Base-by-base conservation (phyloP, 1,139 yeast species). In the Suzukiozyma palmioleophila region DNA sequence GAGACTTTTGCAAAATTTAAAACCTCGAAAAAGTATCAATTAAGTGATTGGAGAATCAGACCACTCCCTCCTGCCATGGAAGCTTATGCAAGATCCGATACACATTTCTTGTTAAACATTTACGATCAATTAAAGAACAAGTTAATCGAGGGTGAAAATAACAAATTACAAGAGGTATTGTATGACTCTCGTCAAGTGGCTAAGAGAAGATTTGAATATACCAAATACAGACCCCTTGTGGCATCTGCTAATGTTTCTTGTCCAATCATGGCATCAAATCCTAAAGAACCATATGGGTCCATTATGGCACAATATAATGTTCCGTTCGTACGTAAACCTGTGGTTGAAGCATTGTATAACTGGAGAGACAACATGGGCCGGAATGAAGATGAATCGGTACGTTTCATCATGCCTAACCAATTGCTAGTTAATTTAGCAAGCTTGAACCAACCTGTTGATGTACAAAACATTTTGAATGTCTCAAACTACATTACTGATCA, bases 11-110 rank as follows among this genome's bases (percentile, higher is more conserved):
- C 95, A 8, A 73, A 78, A 38, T 92, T 92, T 62, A 81, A 81
- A 49, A 90, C 98, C 0, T 86, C 96, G 8, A 94, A 94, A 54
- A 86, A 90, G 60, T 94, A 90, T 60, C 99, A 94, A 61, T 66
- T 92, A 47, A 96, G 97, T 0, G 99, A 92, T 60, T 92, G 99
- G 99, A 77, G 99, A 59, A 66, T 84, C 4, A 74, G 99, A 50
- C 98, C 99, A 0, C 65, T 92, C 39, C 77, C 88, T 3, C 60
- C 69, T 11, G 81, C 88, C 30, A 84, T 92, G 94, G 60, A 73
- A 46, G 78, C 85, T 15, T 92, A 92, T 60, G 99, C 99, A 0
- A 75, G 96, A 49, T 86, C 97, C 0, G 99, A 92, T 62, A 92
- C 98, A 0, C 99, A 92, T 58, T 92, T 89, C 53, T 63, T 92